These are phyloP conservation scores for Erysimum cheiri DNA, from an alignment of 441 rosid species.

Conservation along the genomic window DNA sequence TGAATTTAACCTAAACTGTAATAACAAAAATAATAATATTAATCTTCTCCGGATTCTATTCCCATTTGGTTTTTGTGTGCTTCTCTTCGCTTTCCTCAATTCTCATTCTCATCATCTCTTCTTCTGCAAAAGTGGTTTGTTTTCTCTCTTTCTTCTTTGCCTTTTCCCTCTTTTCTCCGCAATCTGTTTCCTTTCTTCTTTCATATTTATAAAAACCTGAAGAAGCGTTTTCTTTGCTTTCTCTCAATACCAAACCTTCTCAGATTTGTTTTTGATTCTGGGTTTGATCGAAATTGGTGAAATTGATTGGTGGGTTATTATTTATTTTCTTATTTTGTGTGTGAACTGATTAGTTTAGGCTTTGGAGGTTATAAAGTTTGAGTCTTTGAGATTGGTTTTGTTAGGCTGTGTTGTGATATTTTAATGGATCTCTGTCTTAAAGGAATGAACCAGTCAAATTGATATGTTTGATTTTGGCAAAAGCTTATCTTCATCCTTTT, in stretches of 20 bases:
- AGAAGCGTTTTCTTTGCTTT: slow-evolving; percentile 14
- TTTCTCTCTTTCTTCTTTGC: slow-evolving; percentile 33
- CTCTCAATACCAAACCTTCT: slow-evolving; percentile 36
- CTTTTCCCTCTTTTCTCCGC: slow-evolving; percentile 35
- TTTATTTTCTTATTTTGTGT: not conserved
- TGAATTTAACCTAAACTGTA: slow-evolving; percentile 51
- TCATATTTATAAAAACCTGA: not conserved
- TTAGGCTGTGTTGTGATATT: too few species aligned
- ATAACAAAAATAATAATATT: not conserved
- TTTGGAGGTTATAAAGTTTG: too few species aligned
- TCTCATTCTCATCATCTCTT: slow-evolving; percentile 3
- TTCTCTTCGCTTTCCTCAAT: slow-evolving; percentile 39
- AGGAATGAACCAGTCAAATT: too few species aligned
- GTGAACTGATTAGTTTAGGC: too few species aligned
- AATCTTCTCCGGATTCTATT: slow-evolving; percentile 41
- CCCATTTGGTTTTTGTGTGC: slow-evolving; percentile 39
- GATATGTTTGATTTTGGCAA: too few species aligned
- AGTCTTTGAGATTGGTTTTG: too few species aligned
- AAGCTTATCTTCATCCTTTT: too few species aligned
- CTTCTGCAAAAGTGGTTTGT: slow-evolving; percentile 22
- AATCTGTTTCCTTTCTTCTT: slow-evolving; percentile 42
- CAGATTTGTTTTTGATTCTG: slow-evolving; percentile 46
- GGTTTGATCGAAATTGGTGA: slow-evolving; percentile 20
- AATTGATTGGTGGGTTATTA: slow-evolving; percentile 36
- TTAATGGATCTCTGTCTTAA: too few species aligned